These are phyloP conservation scores for Plicaturopsis crispa DNA, from an alignment of 768 basidiomycete species.

Conservation along the genomic window DNA sequence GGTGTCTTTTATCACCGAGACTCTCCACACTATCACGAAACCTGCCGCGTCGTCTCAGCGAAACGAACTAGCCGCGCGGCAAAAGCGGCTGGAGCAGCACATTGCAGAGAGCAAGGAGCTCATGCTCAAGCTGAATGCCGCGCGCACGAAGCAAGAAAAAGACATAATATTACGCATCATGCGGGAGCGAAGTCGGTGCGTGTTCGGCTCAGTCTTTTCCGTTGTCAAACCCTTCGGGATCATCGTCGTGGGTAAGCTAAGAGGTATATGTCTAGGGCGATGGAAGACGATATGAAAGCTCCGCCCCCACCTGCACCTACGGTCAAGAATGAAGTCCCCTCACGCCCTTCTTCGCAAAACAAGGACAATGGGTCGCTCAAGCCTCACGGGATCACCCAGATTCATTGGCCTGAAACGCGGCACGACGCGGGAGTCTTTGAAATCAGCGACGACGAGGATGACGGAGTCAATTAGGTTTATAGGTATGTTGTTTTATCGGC, in stretches of 20 bases:
- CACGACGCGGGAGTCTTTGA: slow-evolving; percentile 34
- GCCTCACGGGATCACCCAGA: slow-evolving; percentile 13
- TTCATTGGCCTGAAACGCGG: slow-evolving; percentile 39
- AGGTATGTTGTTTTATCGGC: no score
- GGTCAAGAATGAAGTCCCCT: neutral
- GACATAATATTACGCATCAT: slow-evolving; percentile 35
- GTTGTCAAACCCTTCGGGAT: neutral
- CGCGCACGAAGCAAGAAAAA: slow-evolving; percentile 44
- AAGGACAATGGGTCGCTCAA: no score
- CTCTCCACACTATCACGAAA: slow-evolving; percentile 39
- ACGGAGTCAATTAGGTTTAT: slow-evolving; percentile 19
- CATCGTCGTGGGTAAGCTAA: slow-evolving; percentile 14
- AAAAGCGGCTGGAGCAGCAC: slow-evolving; percentile 39
- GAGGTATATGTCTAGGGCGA: slow-evolving; percentile 23
- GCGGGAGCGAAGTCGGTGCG: slow-evolving; percentile 49
- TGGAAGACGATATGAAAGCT: slow-evolving; percentile 24
- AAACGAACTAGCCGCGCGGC: slow-evolving; percentile 36
- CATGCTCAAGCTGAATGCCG: slow-evolving; percentile 36
- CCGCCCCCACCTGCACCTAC: slow-evolving; percentile 4
- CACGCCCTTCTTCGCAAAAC: no score
- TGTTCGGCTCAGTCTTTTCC: slow-evolving; percentile 10
- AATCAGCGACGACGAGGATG: slow-evolving; percentile 44
- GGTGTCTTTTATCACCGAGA: slow-evolving; percentile 49
- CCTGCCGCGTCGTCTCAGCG: slow-evolving; percentile 13
- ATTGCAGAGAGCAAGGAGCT: slow-evolving; percentile 46